These are phyloP conservation scores for Blastobotrys elegans DNA, from an alignment of 1,139 yeast species.

Conservation along the genomic window DNA sequence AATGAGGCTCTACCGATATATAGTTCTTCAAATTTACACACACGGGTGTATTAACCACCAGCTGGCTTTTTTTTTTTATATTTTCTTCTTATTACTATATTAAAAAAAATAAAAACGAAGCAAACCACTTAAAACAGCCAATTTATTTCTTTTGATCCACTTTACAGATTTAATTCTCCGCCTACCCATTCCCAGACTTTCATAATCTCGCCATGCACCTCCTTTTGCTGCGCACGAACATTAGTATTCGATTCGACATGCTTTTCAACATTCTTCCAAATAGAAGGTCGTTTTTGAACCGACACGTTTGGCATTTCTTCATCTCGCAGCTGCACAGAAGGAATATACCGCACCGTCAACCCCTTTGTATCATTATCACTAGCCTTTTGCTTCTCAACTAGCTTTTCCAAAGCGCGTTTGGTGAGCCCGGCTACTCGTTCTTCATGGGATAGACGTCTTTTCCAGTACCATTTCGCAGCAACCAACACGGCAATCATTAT, in stretches of 20 bases:
- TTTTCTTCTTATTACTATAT: conserved; percentile 1
- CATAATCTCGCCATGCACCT: conserved; percentile 81
- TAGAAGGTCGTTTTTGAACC: conserved; percentile 41
- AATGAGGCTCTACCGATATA: too few relatives aligned
- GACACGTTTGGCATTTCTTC: conserved; percentile 47
- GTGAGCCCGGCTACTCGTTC: conserved; percentile 28
- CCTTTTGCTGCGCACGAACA: conserved; percentile 55
- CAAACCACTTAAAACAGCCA: too few relatives aligned
- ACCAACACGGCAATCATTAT: conserved; percentile 11
- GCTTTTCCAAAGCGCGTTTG: conserved; percentile 27
- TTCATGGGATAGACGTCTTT: not conserved
- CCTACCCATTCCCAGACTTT: conserved; percentile 89
- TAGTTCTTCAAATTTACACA: too few relatives aligned
- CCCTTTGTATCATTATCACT: conserved; percentile 36
- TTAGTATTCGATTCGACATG: conserved; percentile 64
- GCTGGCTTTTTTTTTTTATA: conserved; percentile 4
- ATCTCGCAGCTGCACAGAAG: conserved; percentile 75
- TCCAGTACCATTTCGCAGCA: conserved; percentile 6
- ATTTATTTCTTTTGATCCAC: not conserved
- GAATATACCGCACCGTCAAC: conserved; percentile 47
- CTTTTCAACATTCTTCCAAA: conserved; percentile 61
- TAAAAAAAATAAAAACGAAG: too few relatives aligned
- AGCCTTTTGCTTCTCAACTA: conserved; percentile 36
- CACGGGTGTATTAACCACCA: too few relatives aligned
- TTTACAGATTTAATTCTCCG: not conserved